Base-by-base conservation (phyloP, 306 rosid species). In the Cicer yamashitae region DNA sequence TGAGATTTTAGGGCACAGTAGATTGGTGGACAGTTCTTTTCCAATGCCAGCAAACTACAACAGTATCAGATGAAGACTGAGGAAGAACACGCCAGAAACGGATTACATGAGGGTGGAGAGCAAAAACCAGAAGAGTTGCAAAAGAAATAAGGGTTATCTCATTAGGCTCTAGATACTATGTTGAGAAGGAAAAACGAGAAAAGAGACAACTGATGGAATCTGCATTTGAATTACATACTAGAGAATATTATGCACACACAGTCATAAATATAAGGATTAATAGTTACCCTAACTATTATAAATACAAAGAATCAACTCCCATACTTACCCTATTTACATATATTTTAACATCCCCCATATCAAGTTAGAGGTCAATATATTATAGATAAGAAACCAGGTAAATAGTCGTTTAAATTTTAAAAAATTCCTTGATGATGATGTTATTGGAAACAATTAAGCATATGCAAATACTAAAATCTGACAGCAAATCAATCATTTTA, bases 391-490 rank as follows among this genome's bases (percentile, higher is more conserved):
- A 60, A n/a, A 13, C 11, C 63, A 8, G 20, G 53, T 7, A 11
- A 38, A 53, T 8, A 13, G 8, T 40, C 20, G 0, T 52, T 30
- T 10, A 30, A 7, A 57, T 6, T 30, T 50, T 68, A 37, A 1
- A n/a, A 20, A 73, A 67, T 13, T 43, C 12, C 58, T 39, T 48
- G 46, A 56, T 56, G 57, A 64, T 7, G 68, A 14, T 3, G 73
- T 20, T 52, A 37, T 61, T 69, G 38, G 50, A 59, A 52, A 34
- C 20, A 60, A 58, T 69, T 37, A 34, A 57, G 53, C 45, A 25
- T 69, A n/a, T 10, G 47, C 10, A 41, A 82, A 39, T 3, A 71
- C 43, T 14, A 52, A 60, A 44, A n/a, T 61, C 7, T 0, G 6
- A 61, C 47, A 37, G 18, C 22, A n/a, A 61, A 38, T n/a, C 46